Base-by-base conservation (phyloP, 1,139 yeast genomes). In the Suhomyces kunorum region DNA sequence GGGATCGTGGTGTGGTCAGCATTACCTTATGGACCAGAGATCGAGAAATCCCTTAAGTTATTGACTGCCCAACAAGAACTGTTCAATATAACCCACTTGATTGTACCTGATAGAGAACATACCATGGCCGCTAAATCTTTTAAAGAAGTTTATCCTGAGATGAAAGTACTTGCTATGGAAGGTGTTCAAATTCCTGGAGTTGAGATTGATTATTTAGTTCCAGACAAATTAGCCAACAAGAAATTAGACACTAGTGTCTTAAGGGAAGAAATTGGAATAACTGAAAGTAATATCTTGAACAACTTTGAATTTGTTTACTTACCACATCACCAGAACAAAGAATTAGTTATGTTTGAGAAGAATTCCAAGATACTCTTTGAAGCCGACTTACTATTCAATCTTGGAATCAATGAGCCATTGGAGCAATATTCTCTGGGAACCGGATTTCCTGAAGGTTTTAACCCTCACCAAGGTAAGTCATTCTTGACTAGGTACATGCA, bases 1-100 rank as follows among this genome's bases (percentile, higher is more conserved):
- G 61, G 64, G 38, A 63, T 80, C 18, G 59, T 79, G 6, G 76
- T 83, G 7, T 78, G 82, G 75, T 75, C 82, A 6, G 82, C 88
- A 0, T 68, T 82, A 37, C 88, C 88, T 1, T 76, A 71, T 51
- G 78, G 80, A 2, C 65, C 69, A 5, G 67, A 62, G 24, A 74
- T 76, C 6, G 58, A 70, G 17, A 63, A 64, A 28, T 65, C 71
- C 4, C 54, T 79, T 31, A 56, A 68, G 33, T 54, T 65, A 17
- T 59, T 70, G 28, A 58, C 67, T 2, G 71, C 66, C 1, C 11
- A 13, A 8, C 36, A 44, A 28, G 38, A 28, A 4, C 63, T 61
- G 32, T 62, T 62, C 36, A 64, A 63, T 16, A 63, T 75, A 19
- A 59, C 68, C 3, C 70, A 76, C 46, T 61, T 76, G 39, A 60